Evolutionary conservation across 306 rosid species (phyloP), one percentile per base, ranked within the genome.

Genomic region (Crotalaria pallida): DNA sequence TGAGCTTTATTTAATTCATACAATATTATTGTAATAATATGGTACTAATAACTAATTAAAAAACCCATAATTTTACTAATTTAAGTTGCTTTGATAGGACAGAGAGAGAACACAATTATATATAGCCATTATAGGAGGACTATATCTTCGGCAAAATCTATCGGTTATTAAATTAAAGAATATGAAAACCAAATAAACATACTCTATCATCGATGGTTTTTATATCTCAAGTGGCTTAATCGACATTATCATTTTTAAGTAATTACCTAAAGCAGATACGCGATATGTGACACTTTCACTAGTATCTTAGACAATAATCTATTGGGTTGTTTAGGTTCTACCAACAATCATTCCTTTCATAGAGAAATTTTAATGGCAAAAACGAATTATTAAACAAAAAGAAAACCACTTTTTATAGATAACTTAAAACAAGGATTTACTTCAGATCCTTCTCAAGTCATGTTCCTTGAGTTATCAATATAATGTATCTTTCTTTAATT

Each of bases 161-260:
- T 22, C 3, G 17, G 29, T 7, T 50, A 21, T 49, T 48, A 73
- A 53, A 45, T 56, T 57, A 70, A 75, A 74, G 17, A 73, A 50
- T 2, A 56, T 26, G 70, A 27, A 51, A 74, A 43, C n/a, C 2
- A 58, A 50, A 71, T 49, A 66, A 73, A 68, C 65, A 80, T 60
- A 67, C 36, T 67, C 72, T 27, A 73, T 7, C 24, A 52, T 3
- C 13, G 7, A 49, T 67, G 47, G 16, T 38, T 83, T 77, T 71
- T 64, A 22, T 70, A 77, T 78, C 77, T 64, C 84, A 82, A 82
- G 81, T 81, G 78, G 83, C 77, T 52, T 62, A 69, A 74, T 79
- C 76, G 41, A 59, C 66, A 73, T 27, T 19, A 49, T 82, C 77
- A 3, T 65, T 79, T 5, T 60, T 41, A 83, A 58, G 68, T 62